A percentile compares a stretch with the other conserved stretches of the same genome.
Conservation (phyloP, 2,329 filamentous ascomycete species). For the Trichoderma atrobrunneum region DNA sequence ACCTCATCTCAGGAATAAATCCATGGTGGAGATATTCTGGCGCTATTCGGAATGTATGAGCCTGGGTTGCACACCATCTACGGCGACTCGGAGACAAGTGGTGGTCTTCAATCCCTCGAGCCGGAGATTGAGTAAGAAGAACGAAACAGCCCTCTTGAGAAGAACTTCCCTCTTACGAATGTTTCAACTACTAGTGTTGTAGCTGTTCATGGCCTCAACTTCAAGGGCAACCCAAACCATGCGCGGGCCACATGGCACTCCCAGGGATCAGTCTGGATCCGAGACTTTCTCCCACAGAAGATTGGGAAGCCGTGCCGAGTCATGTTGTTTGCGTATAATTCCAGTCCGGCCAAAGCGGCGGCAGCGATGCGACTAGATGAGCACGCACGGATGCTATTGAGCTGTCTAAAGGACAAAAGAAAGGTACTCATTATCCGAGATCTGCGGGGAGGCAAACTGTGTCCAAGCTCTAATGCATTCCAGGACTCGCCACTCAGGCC, state of each 20-base stretch:
- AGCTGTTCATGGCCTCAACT: constrained; percentile 18
- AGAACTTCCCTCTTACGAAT: background rate
- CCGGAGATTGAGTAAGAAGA: constrained; percentile 14
- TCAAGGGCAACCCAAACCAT: constrained; percentile 14
- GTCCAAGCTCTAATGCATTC: background rate
- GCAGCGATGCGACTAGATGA: background rate
- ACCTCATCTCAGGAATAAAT: background rate
- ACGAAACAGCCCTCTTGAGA: background rate
- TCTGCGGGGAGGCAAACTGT: background rate
- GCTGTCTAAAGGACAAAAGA: background rate
- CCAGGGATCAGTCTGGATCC: background rate
- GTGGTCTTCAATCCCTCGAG: background rate
- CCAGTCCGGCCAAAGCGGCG: constrained; percentile 11
- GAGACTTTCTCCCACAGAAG: constrained; percentile 1
- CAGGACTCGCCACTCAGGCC: constrained; percentile 3
- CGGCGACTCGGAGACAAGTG: background rate
- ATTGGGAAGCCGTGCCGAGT: background rate
- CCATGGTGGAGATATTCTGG: background rate
- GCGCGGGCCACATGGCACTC: constrained; percentile 7
- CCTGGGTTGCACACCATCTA: constrained; percentile 7
- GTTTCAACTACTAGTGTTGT: background rate
- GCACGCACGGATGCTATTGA: constrained; percentile 1
- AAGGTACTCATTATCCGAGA: background rate
- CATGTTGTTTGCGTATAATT: constrained; percentile 17
- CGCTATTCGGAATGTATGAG: background rate